Base-by-base conservation (phyloP, 2,329 filamentous ascomycete genomes). In the Aspergillus sp. region DNA sequence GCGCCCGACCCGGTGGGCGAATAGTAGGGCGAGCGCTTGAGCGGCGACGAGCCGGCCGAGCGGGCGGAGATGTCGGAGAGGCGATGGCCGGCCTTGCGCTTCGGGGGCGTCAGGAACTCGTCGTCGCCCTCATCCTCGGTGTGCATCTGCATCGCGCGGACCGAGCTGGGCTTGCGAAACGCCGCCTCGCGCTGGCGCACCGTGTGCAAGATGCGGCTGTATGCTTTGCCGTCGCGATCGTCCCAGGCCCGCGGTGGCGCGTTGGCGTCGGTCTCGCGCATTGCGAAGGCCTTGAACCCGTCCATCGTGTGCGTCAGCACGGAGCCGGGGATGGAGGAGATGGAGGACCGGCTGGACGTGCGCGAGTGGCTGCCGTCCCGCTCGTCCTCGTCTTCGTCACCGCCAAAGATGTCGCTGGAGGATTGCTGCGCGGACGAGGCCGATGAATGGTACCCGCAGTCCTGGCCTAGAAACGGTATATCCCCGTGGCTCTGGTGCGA, bases 161-260 rank as follows among this genome's bases (percentile, higher is more conserved):
- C 73, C 0, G 75, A 77, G 61, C 74, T 77, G 1, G 74, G 71
- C 54, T 77, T 73, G 32, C 75, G 69, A 53, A 78, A 78, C 0
- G 67, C 69, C 0, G 66, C 66, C 51, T 70, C 64, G 7, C 67
- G 68, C 43, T 69, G 67, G 29, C 69, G 62, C 19, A 71, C 58
- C 1, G 64, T 65, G 5, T 65, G 62, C 21, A 64, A 58, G 53
- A 32, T 49, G 58, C 46, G 56, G 59, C 7, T 50, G 62, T 56
- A 40, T 14, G 17, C 20, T 55, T 51, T 29, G 64, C 56, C 42
- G 59, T 29, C 45, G 42, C 54, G 48, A 32, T 59, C 47, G 53
- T 66, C 44, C 58, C 66, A 55, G 19, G 52, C 25, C 52, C 56
- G 53, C 31, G 41, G 45, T 45, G 45, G 51, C 23, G 43, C 58